Evolutionary conservation across 371 early-diverging fungal species (phyloP), one percentile per base, ranked within the genome.

Genomic region (Phascolomyces articulosus): DNA sequence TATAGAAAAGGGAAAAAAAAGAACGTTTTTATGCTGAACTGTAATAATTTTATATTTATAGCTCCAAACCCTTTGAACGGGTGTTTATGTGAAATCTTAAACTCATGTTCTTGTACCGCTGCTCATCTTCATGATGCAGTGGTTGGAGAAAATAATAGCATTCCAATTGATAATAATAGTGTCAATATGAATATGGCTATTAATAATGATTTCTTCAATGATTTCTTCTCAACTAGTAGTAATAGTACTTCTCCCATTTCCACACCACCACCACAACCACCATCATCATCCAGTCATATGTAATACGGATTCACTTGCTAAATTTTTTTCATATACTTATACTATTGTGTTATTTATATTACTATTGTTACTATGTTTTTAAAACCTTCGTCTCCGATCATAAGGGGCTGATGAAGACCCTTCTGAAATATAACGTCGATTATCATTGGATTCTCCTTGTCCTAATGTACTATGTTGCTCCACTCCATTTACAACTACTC

Each of bases 401-500:
- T 20, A 51, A 23, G 51, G 23, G 2, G 9, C 7, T 23, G 24
- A 20, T 51, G 23, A 7, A 9, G 10, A 6, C 23, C 51, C 51
- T 23, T 51, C 51, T 51, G 51, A 20, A 24, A 51, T 51, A 24
- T 51, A 24, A 23, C 26, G 20, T 1, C 16, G 51, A 24, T n/a
- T 51, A n/a, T 24, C n/a, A 11, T n/a, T 24, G 18, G 38, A 9
- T 10, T 34, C 13, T 18, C 44, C 44, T 44, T 51, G 51, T 51
- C 51, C 51, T n/a, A 66, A 23, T 15, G 60, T 70, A 31, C 62
- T 61, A 31, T 60, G 56, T 48, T 74, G 75, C 54, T 73, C 72
- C 16, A 74, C 62, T 0, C 80, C 80, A 55, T 80, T 80, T 4
- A 80, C 64, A 3, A 63, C 55, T 0, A 60, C 58, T 21, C 69